phyloP scores from a whole-genome alignment of 2,329 filamentous ascomycete species.

The Fusarium bulbicola region DNA sequence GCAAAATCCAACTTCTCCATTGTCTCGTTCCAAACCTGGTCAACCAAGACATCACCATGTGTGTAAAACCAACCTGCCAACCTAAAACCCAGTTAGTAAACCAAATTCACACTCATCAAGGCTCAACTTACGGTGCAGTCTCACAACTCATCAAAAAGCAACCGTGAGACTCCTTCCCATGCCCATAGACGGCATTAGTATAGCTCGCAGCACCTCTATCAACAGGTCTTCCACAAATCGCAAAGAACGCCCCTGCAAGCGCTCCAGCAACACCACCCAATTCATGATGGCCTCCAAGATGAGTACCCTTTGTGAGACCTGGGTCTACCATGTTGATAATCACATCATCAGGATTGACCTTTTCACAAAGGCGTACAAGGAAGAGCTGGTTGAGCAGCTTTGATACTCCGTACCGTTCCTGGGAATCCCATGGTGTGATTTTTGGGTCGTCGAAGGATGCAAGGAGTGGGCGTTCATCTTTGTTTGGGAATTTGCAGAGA shows the following conservation, averaged over 20 bases:
- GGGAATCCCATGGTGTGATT: conserved; percentile 30
- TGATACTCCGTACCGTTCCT: conserved; percentile 42
- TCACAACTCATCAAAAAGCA: conserved; percentile 60
- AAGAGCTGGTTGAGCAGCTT: conserved; percentile 49
- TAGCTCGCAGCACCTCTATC: conserved; percentile 57
- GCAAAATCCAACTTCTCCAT: conserved; percentile 15
- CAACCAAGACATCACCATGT: conserved; percentile 13
- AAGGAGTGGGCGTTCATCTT: conserved; percentile 39
- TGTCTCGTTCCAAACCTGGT: conserved; percentile 33
- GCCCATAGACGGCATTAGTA: conserved; percentile 55
- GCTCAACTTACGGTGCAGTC: conserved; percentile 30
- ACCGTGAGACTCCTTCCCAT: conserved; percentile 61
- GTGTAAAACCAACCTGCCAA: conserved; percentile 29
- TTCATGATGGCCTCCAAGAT: conserved; percentile 25
- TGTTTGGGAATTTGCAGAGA: conserved; percentile 41
- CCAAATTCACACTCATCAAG: accelerated
- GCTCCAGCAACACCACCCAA: conserved; percentile 1
- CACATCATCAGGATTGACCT: conserved; percentile 47
- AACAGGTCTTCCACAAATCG: conserved; percentile 43
- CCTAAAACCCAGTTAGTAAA: not conserved
- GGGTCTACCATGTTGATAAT: conserved; percentile 51
- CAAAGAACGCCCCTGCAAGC: conserved; percentile 2
- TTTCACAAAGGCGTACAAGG: conserved; percentile 49
- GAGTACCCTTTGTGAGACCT: conserved; percentile 42
- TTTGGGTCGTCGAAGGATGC: conserved; percentile 40